Base-by-base conservation (phyloP, 2,329 filamentous ascomycete species). In the Cladosporium sp. region DNA sequence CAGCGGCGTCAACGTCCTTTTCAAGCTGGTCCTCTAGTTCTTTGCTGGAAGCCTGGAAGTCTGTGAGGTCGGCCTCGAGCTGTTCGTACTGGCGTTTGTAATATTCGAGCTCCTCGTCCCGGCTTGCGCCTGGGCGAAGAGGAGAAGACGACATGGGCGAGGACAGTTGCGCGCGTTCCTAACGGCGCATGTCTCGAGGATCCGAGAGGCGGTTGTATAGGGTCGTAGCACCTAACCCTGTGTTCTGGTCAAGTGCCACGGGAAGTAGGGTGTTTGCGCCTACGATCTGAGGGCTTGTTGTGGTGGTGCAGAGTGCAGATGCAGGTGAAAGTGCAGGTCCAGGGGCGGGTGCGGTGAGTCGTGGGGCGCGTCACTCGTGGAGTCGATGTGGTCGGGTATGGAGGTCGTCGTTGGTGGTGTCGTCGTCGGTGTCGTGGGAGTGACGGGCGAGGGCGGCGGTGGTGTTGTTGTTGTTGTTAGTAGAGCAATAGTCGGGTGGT, bases 41-140 rank as follows among this genome's bases (percentile, higher is more conserved):
- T 78, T 92, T 91, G 79, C 93, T 97, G 64, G 93, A 97, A 66
- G 92, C 86, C 76, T 97, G 92, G 78, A 99, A 99, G 75, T 99
- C 95, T 69, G 91, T 87, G 68, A 99, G 87, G 79, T 99, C 95
- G 63, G 88, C 84, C 80, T 97, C 95, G 44, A 99, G 86, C 77
- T 92, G 88, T 80, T 96, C 93, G 81, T 98, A 98, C 78, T 98
- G 94, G 64, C 88, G 81, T 83, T 99, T 99, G 87, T 98, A 99
- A 86, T 95, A 97, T 66, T 90, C 86, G 62, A 99, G 84, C 68
- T 93, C 90, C 75, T 95, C 92, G 75, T 93, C 89, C 70, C 81
- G 71, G 60, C 74, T 74, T 49, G 75, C 71, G 70, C 76, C 76
- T 24, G 74, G 72, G 64, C 77, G 76, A 67, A 78, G 67, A 55